Evolutionary conservation across 2,329 filamentous ascomycete genomes (phyloP), one percentile per base, ranked within the genome.

Genomic region (Cordyceps pruinosa): DNA sequence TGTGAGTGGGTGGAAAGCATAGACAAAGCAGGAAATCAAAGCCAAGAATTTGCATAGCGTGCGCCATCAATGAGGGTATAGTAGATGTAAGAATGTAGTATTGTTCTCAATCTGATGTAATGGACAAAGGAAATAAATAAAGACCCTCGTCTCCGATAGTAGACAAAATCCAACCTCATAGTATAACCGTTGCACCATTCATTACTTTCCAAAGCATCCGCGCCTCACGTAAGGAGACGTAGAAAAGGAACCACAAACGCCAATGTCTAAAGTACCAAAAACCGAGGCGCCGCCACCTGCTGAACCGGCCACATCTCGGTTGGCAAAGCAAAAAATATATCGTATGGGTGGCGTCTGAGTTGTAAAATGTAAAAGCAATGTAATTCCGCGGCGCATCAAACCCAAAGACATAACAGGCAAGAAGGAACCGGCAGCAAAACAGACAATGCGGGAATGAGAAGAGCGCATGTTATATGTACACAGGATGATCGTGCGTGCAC

Each of bases 1-100:
- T 67, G 79, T 85, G 54, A 86, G 80, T 64, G 82, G 76, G 44
- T 87, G 81, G 77, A 81, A 80, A 68, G 84, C 84, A 56, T 86
- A 74, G 65, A 61, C n/a, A 48, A 32, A 26, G n/a, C n/a, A n/a
- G 5, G 17, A 4, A 46, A 56, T 61, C 48, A 51, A 53, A 28
- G 37, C 45, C 50, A 50, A 35, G 4, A 42, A 4, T 25, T 42
- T 42, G 39, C 19, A 42, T 25, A 13, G 1, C 3, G 6, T 25
- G 39, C 25, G 21, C 2, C 23, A 56, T 57, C 47, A 46, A 52
- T 9, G 13, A 25, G 32, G 12, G 19, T 13, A 19, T 15, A 7
- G 13, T 45, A 25, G 47, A 54, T 47, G 23, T 44, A 41, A 47
- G 30, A 52, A 47, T 51, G 56, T 57, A 51, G 41, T 19, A 57